These are phyloP conservation scores for Mycena vitilis DNA, from an alignment of 768 basidiomycete genomes.

Conservation along the genomic window DNA sequence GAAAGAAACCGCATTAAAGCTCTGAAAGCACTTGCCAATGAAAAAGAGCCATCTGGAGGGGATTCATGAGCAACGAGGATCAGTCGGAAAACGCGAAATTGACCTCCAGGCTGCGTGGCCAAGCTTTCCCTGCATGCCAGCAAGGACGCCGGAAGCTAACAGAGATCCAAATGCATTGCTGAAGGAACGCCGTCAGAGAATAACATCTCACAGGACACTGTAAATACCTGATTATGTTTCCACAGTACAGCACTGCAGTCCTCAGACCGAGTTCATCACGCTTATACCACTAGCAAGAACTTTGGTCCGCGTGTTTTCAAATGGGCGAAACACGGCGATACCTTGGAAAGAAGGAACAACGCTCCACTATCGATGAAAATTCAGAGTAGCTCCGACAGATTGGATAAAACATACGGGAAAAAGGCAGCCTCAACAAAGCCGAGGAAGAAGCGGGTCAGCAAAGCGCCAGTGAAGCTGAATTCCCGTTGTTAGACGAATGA, in stretches of 20 bases:
- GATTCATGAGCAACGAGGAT: neutral
- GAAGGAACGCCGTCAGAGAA: too few relatives aligned
- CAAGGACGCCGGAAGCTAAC: constrained; percentile 83
- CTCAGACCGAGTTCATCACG: constrained; percentile 79
- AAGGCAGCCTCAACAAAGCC: constrained; percentile 79
- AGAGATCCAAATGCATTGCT: constrained; percentile 86
- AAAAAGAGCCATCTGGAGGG: constrained; percentile 78
- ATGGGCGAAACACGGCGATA: constrained; percentile 9
- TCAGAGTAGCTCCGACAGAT: constrained; percentile 24
- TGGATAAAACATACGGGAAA: constrained; percentile 64
- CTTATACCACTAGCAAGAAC: constrained; percentile 69
- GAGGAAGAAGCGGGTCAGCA: constrained; percentile 82
- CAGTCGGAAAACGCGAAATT: constrained; percentile 29
- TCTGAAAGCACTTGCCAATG: constrained; percentile 48
- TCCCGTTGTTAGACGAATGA: constrained; percentile 2
- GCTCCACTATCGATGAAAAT: constrained; percentile 35
- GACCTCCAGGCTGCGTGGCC: constrained; percentile 85
- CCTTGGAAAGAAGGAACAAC: constrained; percentile 69
- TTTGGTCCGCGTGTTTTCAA: neutral
- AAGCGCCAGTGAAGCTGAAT: constrained; percentile 72
- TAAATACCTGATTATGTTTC: constrained; percentile 71
- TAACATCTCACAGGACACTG: too few relatives aligned
- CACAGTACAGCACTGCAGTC: constrained; percentile 78
- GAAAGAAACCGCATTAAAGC: too few relatives aligned
- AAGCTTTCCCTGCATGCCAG: constrained; percentile 78